A percentile compares a stretch with the other conserved stretches of the same genome.
Evolutionary conservation across 495 filamentous ascomycete genomes (phyloP).

Genomic region (Oidiodendron maius): DNA sequence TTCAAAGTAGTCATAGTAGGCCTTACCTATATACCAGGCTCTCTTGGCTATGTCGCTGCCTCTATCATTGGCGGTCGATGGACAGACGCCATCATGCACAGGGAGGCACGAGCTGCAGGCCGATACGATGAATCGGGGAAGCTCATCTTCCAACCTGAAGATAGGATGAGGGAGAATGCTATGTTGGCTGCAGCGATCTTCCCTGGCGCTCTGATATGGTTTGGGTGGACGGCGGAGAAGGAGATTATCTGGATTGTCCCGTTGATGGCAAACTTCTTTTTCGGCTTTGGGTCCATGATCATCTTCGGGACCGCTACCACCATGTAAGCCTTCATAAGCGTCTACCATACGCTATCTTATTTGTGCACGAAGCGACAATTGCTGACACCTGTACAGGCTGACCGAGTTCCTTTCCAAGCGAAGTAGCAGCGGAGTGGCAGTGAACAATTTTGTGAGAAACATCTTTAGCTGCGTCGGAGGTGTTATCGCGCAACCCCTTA

Average conservation of each 20-base stretch:
- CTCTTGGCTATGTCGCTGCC: conserved; percentile 70
- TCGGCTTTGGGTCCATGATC: conserved; percentile 84
- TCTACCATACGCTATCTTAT: no score
- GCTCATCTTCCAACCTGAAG: conserved; percentile 72
- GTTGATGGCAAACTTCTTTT: conserved; percentile 79
- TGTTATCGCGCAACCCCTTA: conserved; percentile 68
- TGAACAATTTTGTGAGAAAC: conserved; percentile 83
- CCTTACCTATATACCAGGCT: conserved; percentile 75
- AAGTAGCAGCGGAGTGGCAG: conserved; percentile 71
- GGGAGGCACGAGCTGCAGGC: conserved; percentile 66
- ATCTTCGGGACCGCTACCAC: conserved; percentile 75
- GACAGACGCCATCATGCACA: conserved; percentile 87
- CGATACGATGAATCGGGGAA: conserved; percentile 66
- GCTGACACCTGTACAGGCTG: conserved; percentile 22
- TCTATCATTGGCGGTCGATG: conserved; percentile 74
- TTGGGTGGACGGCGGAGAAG: conserved; percentile 42
- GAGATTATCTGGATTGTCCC: conserved; percentile 39
- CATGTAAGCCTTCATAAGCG: conserved; percentile 41
- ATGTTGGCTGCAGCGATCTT: conserved; percentile 75
- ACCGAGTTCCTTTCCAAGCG: conserved; percentile 84
- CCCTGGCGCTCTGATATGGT: conserved; percentile 63
- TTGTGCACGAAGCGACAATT: no score
- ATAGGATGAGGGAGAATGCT: conserved; percentile 85
- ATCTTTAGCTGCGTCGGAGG: conserved; percentile 77
- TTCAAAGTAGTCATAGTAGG: conserved; percentile 71